These are phyloP conservation scores for Diplodia mutila DNA, from an alignment of 2,329 filamentous ascomycete species.

Conservation along the genomic window DNA sequence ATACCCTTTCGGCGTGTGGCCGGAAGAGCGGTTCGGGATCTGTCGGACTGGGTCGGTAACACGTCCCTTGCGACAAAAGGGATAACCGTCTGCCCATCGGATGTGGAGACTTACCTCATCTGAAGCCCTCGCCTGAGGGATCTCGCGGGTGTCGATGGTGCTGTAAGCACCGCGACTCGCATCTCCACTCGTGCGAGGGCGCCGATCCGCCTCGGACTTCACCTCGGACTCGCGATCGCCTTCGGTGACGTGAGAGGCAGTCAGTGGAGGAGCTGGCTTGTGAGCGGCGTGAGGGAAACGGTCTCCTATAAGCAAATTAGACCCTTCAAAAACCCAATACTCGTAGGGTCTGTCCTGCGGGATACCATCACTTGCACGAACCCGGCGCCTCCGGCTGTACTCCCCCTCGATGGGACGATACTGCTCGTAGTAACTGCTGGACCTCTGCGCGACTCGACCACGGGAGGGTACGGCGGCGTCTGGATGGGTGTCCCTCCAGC, in stretches of 20 bases:
- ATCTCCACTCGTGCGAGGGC: background rate
- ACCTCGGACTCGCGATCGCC: too few species aligned
- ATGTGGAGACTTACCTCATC: background rate
- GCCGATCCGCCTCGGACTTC: background rate
- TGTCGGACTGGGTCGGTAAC: background rate
- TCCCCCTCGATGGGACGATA: background rate
- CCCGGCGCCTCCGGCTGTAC: background rate
- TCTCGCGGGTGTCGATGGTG: background rate
- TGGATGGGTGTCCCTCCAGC: background rate
- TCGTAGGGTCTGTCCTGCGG: background rate
- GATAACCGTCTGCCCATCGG: background rate
- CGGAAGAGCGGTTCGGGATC: background rate
- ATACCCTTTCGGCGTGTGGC: background rate
- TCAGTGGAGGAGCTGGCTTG: background rate
- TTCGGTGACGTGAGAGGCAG: background rate
- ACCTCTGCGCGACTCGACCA: background rate
- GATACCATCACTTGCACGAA: background rate
- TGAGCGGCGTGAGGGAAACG: background rate
- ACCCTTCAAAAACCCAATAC: background rate
- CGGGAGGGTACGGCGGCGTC: background rate
- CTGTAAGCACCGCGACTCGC: too few species aligned
- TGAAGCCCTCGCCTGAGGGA: background rate
- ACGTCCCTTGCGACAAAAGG: background rate
- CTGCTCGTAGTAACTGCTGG: slow-evolving; percentile 9
- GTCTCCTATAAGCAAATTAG: background rate